A percentile compares a stretch with the other conserved stretches of the same genome.
Evolutionary conservation across 306 rosid species (phyloP).

Genomic region (Vachellia pachyceras): DNA sequence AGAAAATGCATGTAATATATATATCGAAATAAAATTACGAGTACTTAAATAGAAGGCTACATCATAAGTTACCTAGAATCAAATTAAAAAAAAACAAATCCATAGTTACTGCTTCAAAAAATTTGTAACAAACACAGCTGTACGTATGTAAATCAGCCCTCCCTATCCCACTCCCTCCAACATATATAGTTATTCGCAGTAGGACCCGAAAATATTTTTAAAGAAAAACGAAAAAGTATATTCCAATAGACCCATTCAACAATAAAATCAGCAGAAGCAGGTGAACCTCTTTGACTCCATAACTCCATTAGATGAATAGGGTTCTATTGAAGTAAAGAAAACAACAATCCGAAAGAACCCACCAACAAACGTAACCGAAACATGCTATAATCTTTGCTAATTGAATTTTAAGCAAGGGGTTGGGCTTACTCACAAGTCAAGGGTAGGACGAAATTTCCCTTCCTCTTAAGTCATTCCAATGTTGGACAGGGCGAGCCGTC

Average conservation of each 20-base stretch:
- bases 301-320: background rate
- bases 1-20: background rate
- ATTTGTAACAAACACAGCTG: too few species aligned
- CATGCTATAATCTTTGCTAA: constrained; percentile 37
- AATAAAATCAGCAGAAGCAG: background rate
- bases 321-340: background rate
- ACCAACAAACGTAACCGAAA: background rate
- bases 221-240: background rate
- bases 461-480: too few species aligned
- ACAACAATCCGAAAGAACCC: constrained; percentile 14
- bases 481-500: too few species aligned
- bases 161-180: background rate
- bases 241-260: background rate
- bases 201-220: background rate
- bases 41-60: too few species aligned
- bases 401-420: too few species aligned
- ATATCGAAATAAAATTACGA: background rate
- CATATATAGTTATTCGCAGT: background rate
- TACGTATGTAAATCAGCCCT: background rate
- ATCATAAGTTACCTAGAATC: too few species aligned
- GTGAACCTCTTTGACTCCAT: background rate
- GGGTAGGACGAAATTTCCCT: too few species aligned
- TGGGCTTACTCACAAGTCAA: too few species aligned
- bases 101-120: too few species aligned
- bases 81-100: too few species aligned